phyloP scores from a whole-genome alignment of 306 rosid genomes.

The Cucumis hystrix region DNA sequence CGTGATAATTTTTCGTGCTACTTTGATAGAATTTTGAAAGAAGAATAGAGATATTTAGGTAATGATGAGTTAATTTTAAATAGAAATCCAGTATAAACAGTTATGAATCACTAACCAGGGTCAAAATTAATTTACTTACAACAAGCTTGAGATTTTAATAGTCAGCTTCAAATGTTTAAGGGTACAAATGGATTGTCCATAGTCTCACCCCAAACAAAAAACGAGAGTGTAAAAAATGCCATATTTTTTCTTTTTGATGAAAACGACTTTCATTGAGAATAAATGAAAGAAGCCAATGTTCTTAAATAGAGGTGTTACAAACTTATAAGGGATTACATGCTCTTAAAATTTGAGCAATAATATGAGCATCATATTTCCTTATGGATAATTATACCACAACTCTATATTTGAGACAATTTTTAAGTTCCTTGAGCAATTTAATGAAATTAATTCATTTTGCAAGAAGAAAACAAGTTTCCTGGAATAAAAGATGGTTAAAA shows the following conservation, averaged over 20 bases:
- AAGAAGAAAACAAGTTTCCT: background rate
- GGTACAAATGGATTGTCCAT: background rate
- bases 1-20: background rate
- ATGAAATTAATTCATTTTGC: background rate
- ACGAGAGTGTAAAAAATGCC: background rate
- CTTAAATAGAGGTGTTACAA: background rate
- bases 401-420: background rate
- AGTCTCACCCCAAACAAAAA: background rate
- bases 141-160: background rate
- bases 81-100: background rate
- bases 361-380: background rate
- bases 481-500: background rate
- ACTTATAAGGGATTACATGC: background rate
- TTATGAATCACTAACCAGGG: background rate
- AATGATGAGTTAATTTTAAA: background rate
- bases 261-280: too few species aligned
- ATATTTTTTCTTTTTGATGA: background rate
- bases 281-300: background rate
- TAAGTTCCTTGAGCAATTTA: background rate
- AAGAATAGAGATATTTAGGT: background rate
- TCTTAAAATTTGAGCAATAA: background rate
- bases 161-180: background rate
- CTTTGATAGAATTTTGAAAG: background rate
- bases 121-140: background rate
- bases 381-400: background rate